Evolutionary conservation across 2,329 filamentous ascomycete species (phyloP).

Genomic region (Penicillium concentricum): DNA sequence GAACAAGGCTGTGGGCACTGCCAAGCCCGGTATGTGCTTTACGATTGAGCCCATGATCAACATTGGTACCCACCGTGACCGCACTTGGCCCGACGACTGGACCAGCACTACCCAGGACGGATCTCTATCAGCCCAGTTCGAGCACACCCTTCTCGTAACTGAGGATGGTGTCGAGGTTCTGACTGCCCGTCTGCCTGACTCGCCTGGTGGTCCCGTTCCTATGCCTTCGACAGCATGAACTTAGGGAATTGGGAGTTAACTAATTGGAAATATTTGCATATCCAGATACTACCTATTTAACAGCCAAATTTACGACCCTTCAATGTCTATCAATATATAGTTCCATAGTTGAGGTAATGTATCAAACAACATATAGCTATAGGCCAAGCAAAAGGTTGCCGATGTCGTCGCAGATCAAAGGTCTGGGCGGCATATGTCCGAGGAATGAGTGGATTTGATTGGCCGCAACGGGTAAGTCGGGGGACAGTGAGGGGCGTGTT

Average conservation of each 20-base stretch:
- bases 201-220: constrained; percentile 70
- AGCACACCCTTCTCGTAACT: constrained; percentile 81
- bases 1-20: constrained; percentile 94
- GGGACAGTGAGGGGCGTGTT: background rate
- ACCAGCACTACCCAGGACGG: constrained; percentile 92
- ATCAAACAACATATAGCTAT: background rate
- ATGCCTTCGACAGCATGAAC: constrained; percentile 47
- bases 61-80: constrained; percentile 82
- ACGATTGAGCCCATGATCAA: constrained; percentile 99
- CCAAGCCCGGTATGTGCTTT: constrained; percentile 96
- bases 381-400: background rate
- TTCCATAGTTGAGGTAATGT: background rate
- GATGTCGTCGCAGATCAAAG: background rate
- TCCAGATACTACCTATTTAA: constrained; percentile 14
- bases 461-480: constrained; percentile 7
- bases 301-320: constrained; percentile 16
- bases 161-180: constrained; percentile 78
- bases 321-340: constrained; percentile 7
- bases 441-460: background rate
- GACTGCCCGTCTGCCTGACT: constrained; percentile 70
- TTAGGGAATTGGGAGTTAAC: constrained; percentile 15
- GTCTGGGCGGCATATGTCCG: background rate
- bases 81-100: constrained; percentile 99
- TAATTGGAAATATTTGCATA: constrained; percentile 9
- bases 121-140: constrained; percentile 88